A percentile compares a stretch with the other conserved stretches of the same genome.
Evolutionary conservation across 2,329 filamentous ascomycete genomes (phyloP).

Genomic region (Fusarium floridanum): DNA sequence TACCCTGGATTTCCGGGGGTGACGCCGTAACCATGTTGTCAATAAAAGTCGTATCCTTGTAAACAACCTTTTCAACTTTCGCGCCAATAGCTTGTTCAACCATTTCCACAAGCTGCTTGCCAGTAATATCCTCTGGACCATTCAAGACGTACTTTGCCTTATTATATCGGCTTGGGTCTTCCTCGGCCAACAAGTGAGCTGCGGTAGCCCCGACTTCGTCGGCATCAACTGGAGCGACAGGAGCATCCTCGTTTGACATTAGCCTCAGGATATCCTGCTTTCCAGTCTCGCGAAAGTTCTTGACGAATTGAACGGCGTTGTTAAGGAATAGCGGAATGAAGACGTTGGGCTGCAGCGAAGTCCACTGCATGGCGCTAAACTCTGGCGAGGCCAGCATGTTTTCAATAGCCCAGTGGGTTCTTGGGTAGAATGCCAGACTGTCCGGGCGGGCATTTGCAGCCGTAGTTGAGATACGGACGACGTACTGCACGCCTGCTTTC

Average conservation of each 20-base stretch:
- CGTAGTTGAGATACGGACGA: constrained; percentile 58
- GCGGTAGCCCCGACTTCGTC: constrained; percentile 53
- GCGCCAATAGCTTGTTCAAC: constrained; percentile 51
- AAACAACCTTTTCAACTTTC: constrained; percentile 45
- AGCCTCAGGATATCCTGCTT: constrained; percentile 47
- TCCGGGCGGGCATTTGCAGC: constrained; percentile 53
- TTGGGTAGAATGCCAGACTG: constrained; percentile 51
- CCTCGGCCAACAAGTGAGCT: constrained; percentile 50
- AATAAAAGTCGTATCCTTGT: constrained; percentile 49
- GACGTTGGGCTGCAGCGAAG: constrained; percentile 55
- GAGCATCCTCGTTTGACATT: constrained; percentile 46
- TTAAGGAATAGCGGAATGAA: constrained; percentile 31
- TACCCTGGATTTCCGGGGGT: constrained; percentile 29
- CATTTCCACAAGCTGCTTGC: constrained; percentile 50
- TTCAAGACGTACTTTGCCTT: constrained; percentile 54
- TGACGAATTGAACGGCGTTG: constrained; percentile 48
- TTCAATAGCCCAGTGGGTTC: constrained; percentile 58
- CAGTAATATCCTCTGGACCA: constrained; percentile 56
- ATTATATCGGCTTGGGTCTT: constrained; percentile 48
- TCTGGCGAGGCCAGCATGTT: constrained; percentile 51
- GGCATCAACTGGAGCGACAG: constrained; percentile 49
- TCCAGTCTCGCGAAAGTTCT: constrained; percentile 50
- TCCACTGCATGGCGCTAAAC: constrained; percentile 53
- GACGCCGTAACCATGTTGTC: constrained; percentile 34
- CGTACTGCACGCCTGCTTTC: constrained; percentile 54